These are phyloP conservation scores for Phenoliferia sp. DNA, from an alignment of 1,284 basidiomycete genomes.

Conservation along the genomic window DNA sequence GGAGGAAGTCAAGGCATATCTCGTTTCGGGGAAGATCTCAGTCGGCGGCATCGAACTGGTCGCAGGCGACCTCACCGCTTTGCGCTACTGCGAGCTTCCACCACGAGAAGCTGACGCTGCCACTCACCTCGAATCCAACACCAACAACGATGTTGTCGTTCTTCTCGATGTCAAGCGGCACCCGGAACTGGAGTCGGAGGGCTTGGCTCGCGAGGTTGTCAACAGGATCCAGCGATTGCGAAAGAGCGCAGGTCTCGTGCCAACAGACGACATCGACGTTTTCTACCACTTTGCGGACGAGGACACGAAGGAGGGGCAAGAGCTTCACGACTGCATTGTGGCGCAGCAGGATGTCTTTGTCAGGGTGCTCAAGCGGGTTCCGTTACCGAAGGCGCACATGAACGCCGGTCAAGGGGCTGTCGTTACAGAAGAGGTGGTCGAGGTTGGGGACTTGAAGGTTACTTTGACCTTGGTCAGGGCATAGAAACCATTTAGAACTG, in stretches of 20 bases:
- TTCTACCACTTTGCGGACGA: slow-evolving; percentile 64
- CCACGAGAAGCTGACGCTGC: slow-evolving; percentile 46
- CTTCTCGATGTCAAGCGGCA: slow-evolving; percentile 84
- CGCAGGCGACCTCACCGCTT: slow-evolving; percentile 82
- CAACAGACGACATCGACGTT: slow-evolving; percentile 88
- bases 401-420: slow-evolving; percentile 49
- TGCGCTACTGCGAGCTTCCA: slow-evolving; percentile 81
- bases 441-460: slow-evolving; percentile 79
- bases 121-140: slow-evolving; percentile 70
- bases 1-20: slow-evolving; percentile 76
- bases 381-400: slow-evolving; percentile 48
- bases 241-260: slow-evolving; percentile 91
- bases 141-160: slow-evolving; percentile 91
- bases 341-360: slow-evolving; percentile 67
- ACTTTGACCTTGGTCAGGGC: slow-evolving; percentile 41
- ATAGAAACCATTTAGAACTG: too few species aligned
- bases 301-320: slow-evolving; percentile 36
- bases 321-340: slow-evolving; percentile 66
- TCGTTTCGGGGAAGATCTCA: slow-evolving; percentile 67
- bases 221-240: slow-evolving; percentile 93
- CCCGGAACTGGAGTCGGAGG: slow-evolving; percentile 80
- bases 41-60: slow-evolving; percentile 89
- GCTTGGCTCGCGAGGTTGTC: slow-evolving; percentile 82
- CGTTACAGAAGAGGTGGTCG: slow-evolving; percentile 79
- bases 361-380: slow-evolving; percentile 70